These are phyloP conservation scores for Garcia nutans DNA, from an alignment of 345 rosid genomes.

Conservation along the genomic window DNA sequence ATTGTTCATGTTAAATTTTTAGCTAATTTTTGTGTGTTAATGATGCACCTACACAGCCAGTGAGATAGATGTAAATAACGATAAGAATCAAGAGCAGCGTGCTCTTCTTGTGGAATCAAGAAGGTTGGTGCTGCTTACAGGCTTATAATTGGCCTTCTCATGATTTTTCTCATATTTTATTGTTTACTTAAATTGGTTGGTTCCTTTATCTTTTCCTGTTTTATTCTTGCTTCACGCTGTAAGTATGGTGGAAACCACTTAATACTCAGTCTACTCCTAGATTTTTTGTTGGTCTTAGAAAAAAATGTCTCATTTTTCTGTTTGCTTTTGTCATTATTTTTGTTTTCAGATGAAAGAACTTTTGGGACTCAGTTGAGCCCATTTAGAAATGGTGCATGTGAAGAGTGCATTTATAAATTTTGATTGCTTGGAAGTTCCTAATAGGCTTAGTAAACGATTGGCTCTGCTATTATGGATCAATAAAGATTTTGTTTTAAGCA, in stretches of 20 bases:
- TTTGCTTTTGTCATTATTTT: not conserved
- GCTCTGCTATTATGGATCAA: no score
- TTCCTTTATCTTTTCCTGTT: not conserved
- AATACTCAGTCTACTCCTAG: not conserved
- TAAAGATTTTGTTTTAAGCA: not conserved
- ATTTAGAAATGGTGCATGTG: not conserved
- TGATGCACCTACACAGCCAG: conserved; percentile 40
- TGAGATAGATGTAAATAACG: conserved; percentile 50
- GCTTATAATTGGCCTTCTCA: not conserved
- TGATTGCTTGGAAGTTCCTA: not conserved
- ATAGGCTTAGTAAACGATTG: not conserved
- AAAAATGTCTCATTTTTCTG: not conserved
- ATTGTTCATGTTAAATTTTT: not conserved
- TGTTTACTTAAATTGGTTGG: not conserved
- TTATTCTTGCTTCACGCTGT: conserved; percentile 2
- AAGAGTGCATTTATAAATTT: not conserved
- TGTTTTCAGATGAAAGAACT: not conserved
- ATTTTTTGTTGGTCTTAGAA: not conserved
- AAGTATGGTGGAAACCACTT: no score
- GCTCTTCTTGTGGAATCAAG: conserved; percentile 78
- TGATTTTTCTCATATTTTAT: not conserved
- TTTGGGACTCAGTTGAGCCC: not conserved
- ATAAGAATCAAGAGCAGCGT: conserved; percentile 58
- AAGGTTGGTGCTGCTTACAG: conserved; percentile 39
- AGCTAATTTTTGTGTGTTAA: conserved; percentile 12